Base-by-base conservation (phyloP, 768 basidiomycete genomes). In the Lentinula boryana region DNA sequence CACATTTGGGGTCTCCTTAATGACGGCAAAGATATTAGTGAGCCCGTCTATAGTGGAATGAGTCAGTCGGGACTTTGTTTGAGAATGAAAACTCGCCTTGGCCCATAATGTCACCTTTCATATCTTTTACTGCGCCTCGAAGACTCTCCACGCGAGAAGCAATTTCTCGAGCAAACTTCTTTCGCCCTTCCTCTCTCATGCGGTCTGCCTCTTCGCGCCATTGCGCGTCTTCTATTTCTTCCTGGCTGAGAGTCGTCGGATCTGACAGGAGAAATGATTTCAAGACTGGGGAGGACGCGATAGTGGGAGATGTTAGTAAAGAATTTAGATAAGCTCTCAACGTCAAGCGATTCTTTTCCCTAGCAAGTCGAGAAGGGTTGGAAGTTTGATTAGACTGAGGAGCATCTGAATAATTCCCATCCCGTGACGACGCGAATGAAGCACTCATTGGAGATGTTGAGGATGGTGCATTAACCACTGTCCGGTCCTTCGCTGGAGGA, bases 261-360 rank as follows among this genome's bases (percentile, higher is more conserved):
- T 83, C 82, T 15, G 90, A 86, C 32, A 94, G 77, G 41, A 99
- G 76, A 75, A 98, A 99, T 0, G 89, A 91, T 56, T 82, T 81
- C 40, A 98, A 79, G 10, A 98, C 90, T 4, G 93, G 89, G 0
- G 93, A 93, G 48, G 89, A 88, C 4, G 89, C 87, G n/a, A 97
- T 80, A 21, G 79, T 77, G 0, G 86, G 83, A 1, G 85, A 85
- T 23, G 84, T 72, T 58, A 98, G 78, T 32, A 99, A 76, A 1
- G 84, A 72, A 64, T 92, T 89, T n/a, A 99, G 81, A 73, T 98
- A 98, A 0, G 94, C 87, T 18, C 97, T 86, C 16, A 99, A 83
- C 0, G 97, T 98, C 4, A 99, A 78, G 13, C 97, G 80, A 68
- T 99, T 99, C 81, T 95, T 96, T 72, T 99, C 97, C 27, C 97